Evolutionary conservation across 805 yeast genomes (phyloP).

Genomic region (Saccharomycopsis fibuligera): DNA sequence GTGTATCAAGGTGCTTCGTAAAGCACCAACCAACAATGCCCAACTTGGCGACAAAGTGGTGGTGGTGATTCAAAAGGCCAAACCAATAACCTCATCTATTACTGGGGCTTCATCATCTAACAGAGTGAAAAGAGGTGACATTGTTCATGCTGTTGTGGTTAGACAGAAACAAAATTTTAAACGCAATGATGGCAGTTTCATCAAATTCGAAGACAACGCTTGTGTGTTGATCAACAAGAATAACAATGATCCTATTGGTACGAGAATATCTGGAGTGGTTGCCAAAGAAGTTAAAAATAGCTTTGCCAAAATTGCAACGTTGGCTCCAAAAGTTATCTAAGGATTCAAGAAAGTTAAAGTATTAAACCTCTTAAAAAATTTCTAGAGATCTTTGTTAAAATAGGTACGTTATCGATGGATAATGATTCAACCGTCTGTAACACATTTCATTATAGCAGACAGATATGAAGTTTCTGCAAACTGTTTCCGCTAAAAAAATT

Average conservation of each 20-base stretch:
- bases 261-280: constrained; percentile 85
- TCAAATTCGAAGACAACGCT: constrained; percentile 93
- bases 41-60: constrained; percentile 88
- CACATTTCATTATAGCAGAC: too few species aligned
- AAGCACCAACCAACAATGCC: constrained; percentile 79
- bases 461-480: too few species aligned
- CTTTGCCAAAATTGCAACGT: constrained; percentile 76
- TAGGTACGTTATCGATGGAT: too few species aligned
- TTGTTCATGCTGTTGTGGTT: constrained; percentile 90
- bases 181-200: constrained; percentile 81
- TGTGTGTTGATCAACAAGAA: constrained; percentile 90
- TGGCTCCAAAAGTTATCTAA: constrained; percentile 80
- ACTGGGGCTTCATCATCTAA: constrained; percentile 70
- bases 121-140: constrained; percentile 90
- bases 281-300: constrained; percentile 85
- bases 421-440: too few species aligned
- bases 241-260: constrained; percentile 85
- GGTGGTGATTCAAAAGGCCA: constrained; percentile 88
- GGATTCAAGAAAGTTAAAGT: too few species aligned
- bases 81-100: constrained; percentile 62
- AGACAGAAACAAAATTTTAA: constrained; percentile 77
- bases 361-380: too few species aligned
- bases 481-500: too few species aligned
- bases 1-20: constrained; percentile 90
- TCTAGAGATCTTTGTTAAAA: too few species aligned